phyloP scores from a whole-genome alignment of 1,284 basidiomycete genomes.

The Papiliotrema fonsecae region DNA sequence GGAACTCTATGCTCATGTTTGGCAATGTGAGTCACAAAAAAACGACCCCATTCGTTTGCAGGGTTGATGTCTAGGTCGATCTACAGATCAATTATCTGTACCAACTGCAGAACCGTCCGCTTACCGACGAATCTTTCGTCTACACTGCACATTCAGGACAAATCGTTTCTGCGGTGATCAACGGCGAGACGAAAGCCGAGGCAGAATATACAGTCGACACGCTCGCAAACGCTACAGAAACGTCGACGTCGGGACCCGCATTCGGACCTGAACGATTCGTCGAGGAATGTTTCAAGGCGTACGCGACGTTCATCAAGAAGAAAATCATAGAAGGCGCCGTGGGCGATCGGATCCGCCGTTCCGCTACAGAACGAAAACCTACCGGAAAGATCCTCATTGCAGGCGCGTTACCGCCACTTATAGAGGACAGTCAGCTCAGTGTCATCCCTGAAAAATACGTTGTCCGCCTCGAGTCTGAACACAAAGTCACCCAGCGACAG shows the following conservation, averaged over 20 bases:
- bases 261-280: conserved; percentile 40
- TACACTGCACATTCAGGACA: not conserved
- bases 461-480: conserved; percentile 28
- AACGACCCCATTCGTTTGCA: conserved; percentile 6
- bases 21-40: conserved; percentile 43
- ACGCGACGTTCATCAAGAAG: conserved; percentile 33
- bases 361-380: conserved; percentile 1
- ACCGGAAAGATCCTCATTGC: conserved; percentile 32
- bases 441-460: conserved; percentile 44
- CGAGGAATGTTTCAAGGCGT: conserved; percentile 26
- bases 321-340: conserved; percentile 41
- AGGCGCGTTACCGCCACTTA: conserved; percentile 37
- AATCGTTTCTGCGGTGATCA: not conserved
- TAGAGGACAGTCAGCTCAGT: conserved; percentile 33
- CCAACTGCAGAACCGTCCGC: conserved; percentile 38
- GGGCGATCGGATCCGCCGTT: not conserved
- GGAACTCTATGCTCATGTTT: conserved; percentile 38
- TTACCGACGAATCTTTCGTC: conserved; percentile 27
- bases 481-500: conserved; percentile 19
- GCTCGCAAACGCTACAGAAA: conserved; percentile 38
- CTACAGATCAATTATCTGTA: conserved; percentile 46
- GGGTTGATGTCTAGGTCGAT: conserved; percentile 30
- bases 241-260: conserved; percentile 28
- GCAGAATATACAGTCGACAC: not conserved
- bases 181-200: not conserved